A percentile compares a stretch with the other conserved stretches of the same genome.
phyloP scores from a whole-genome alignment of 2,329 filamentous ascomycete species.

The Botryotinia narcissicola region DNA sequence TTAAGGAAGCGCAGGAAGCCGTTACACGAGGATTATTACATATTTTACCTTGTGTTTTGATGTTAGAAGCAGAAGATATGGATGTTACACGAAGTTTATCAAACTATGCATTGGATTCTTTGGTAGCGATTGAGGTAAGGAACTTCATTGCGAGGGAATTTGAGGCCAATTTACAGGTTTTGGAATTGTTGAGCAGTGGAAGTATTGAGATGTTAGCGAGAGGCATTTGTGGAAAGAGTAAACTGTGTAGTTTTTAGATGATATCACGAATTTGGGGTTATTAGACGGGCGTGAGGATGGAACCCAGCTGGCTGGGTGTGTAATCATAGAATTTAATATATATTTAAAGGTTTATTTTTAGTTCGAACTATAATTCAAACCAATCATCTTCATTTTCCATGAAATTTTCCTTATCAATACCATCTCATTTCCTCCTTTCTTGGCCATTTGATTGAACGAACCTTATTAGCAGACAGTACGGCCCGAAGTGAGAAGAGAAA shows the following conservation, averaged over 20 bases:
- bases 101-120: conserved; percentile 43
- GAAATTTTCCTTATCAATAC: neutral
- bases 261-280: neutral
- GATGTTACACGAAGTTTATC: conserved; percentile 46
- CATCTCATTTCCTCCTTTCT: neutral
- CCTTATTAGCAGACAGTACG: neutral
- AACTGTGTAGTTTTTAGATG: conserved; percentile 30
- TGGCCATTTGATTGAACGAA: neutral
- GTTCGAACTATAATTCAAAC: neutral
- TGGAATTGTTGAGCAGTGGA: conserved; percentile 54
- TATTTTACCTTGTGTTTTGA: conserved; percentile 50
- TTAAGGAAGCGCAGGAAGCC: conserved; percentile 47
- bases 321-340: neutral
- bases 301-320: neutral
- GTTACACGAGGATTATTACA: conserved; percentile 47
- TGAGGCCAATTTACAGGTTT: conserved; percentile 46
- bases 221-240: conserved; percentile 47
- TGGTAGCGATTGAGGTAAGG: conserved; percentile 38
- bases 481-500: neutral
- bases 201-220: conserved; percentile 49
- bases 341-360: neutral
- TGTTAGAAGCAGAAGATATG: conserved; percentile 50
- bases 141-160: conserved; percentile 44
- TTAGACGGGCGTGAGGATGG: neutral
- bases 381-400: neutral